Conservation (phyloP, 169 alveolate species). For the Eimeria nieschulzi region DNA sequence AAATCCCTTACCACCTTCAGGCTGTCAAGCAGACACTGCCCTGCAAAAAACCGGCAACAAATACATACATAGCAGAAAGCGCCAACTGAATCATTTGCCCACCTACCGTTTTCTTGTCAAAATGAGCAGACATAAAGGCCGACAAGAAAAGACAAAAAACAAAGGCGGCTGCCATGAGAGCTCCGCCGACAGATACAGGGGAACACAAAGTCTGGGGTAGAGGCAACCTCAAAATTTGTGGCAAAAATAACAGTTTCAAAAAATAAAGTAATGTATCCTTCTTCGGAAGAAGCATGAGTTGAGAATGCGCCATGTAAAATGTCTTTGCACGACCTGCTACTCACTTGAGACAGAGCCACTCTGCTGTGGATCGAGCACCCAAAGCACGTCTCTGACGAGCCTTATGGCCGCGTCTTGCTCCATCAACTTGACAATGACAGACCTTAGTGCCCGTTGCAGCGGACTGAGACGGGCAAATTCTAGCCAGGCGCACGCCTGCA, state of each 20-base stretch:
- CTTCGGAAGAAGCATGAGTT: too few species aligned
- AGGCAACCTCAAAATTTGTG: too few species aligned
- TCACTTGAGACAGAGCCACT: slow-evolving; percentile 55
- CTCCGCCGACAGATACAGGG: too few species aligned
- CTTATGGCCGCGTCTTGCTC: slow-evolving; percentile 51
- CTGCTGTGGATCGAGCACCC: slow-evolving; percentile 66
- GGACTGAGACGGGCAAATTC: slow-evolving; percentile 65
- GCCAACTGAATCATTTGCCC: too few species aligned
- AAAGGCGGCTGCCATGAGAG: too few species aligned
- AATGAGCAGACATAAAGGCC: too few species aligned
- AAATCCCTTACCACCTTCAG: slow-evolving; percentile 40
- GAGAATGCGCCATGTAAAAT: too few species aligned
- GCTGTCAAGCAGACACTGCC: slow-evolving; percentile 49
- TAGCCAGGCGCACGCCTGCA: slow-evolving; percentile 66
- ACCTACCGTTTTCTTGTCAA: too few species aligned
- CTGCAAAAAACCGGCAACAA: background rate
- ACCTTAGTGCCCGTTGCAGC: slow-evolving; percentile 68
- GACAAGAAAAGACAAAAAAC: too few species aligned
- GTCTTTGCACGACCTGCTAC: background rate
- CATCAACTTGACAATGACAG: slow-evolving; percentile 69
- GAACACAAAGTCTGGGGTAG: too few species aligned
- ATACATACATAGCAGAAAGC: background rate
- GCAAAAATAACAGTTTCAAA: too few species aligned
- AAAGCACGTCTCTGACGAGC: slow-evolving; percentile 61
- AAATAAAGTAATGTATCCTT: too few species aligned